Base-by-base conservation (phyloP, 305 asterid genomes). In the Fraxinus nigra region DNA sequence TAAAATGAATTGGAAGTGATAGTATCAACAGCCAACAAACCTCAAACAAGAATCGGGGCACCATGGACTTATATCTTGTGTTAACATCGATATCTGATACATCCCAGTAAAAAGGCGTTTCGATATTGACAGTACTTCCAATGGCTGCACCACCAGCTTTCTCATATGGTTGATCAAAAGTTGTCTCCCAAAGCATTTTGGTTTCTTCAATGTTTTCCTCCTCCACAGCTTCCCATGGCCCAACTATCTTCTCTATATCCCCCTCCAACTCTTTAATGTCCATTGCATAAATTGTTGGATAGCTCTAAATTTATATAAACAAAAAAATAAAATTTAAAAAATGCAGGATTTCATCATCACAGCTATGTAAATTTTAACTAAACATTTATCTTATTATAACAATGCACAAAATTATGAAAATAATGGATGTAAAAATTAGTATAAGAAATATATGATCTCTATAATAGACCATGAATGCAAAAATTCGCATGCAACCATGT, bases 11-110 rank as follows among this genome's bases (percentile, higher is more conserved):
- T 26, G 76, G 22, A 38, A 73, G 1, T 2, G 34, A 37, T 9
- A 24, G 76, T 54, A 46, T 10, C 16, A 38, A 18, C 67, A 79
- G 63, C 6, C 18, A 56, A 90, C 98, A 51, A 38, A 92, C 99
- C 98, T 93, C 99, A 18, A 92, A 89, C 81, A 93, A 82, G 91
- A 95, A 92, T 85, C 98, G 87, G 28, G 99, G 98, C 10, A 78
- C 80, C 90, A 95, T 77, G 54, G 97, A 90, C 85, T 89, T 92
- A 87, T 93, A 95, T 89, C 82, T 90, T 1, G 89, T 84, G 87
- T 95, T 95, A 82, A 90, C 92, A 85, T 95, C 98, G 11, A 78
- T 61, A 80, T 86, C 83, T 0, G 90, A 84, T 51, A 88, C 85
- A 7, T 89, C 95, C 99, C 97, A 95, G 87, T 89, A 88, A 51